phyloP scores from a whole-genome alignment of 2,329 filamentous ascomycete genomes.

The Stagonosporopsis cucurbitacearum region DNA sequence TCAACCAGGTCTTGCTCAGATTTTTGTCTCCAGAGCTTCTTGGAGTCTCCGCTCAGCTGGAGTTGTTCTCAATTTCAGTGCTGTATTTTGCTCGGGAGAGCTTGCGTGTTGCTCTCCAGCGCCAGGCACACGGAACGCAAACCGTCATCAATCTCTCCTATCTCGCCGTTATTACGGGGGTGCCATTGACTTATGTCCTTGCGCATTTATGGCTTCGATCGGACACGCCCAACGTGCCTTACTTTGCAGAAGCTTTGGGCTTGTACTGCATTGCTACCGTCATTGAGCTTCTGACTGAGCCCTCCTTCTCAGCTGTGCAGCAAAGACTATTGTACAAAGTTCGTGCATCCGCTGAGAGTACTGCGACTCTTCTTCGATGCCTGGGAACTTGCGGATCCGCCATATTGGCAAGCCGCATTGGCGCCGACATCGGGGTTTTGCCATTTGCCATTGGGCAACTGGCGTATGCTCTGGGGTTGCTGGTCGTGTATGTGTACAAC shows the following conservation, averaged over 20 bases:
- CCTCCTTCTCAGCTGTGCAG: slow-evolving; percentile 87
- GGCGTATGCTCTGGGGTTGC: slow-evolving; percentile 72
- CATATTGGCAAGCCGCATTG: slow-evolving; percentile 63
- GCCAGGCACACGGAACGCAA: slow-evolving; percentile 70
- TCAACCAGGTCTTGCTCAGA: slow-evolving; percentile 89
- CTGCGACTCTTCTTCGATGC: slow-evolving; percentile 80
- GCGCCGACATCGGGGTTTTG: slow-evolving; percentile 71
- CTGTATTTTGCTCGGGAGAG: slow-evolving; percentile 94
- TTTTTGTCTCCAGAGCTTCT: slow-evolving; percentile 85
- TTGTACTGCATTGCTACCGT: slow-evolving; percentile 65
- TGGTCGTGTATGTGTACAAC: slow-evolving; percentile 72
- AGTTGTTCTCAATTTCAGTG: slow-evolving; percentile 91
- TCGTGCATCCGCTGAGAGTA: slow-evolving; percentile 82
- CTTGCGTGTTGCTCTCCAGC: slow-evolving; percentile 87
- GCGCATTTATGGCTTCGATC: slow-evolving; percentile 71
- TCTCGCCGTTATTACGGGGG: slow-evolving; percentile 73
- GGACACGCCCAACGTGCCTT: slow-evolving; percentile 63
- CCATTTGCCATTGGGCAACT: slow-evolving; percentile 90
- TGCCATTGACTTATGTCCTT: slow-evolving; percentile 67
- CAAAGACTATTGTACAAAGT: slow-evolving; percentile 79
- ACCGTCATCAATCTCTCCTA: slow-evolving; percentile 89
- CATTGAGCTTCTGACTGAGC: slow-evolving; percentile 83
- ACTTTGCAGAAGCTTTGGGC: slow-evolving; percentile 64
- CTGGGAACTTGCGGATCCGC: slow-evolving; percentile 74
- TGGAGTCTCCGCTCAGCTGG: slow-evolving; percentile 86